phyloP scores from a whole-genome alignment of 2,329 filamentous ascomycete genomes.

The Diaporthe sp. region DNA sequence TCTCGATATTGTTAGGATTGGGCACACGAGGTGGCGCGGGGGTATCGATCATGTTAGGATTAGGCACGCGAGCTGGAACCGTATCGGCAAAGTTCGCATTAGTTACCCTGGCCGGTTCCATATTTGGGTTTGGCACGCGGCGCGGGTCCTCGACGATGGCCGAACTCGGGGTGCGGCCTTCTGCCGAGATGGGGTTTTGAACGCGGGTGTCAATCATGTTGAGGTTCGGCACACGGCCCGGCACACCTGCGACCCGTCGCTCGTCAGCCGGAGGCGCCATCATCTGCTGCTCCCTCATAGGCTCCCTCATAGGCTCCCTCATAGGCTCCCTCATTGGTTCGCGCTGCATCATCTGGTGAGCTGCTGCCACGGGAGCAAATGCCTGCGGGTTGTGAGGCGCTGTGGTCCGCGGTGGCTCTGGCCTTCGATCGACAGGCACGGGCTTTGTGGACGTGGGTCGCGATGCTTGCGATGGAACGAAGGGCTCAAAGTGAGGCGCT shows the following conservation, averaged over 20 bases:
- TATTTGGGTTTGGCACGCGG: conserved; percentile 29
- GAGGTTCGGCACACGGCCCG: conserved; percentile 45
- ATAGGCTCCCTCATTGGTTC: conserved; percentile 23
- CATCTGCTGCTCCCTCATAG: conserved; percentile 27
- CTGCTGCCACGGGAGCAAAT: conserved; percentile 41
- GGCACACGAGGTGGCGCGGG: conserved; percentile 30
- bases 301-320: conserved; percentile 26
- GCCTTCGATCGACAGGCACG: conserved; percentile 50
- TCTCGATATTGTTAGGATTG: conserved; percentile 32
- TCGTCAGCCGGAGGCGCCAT: conserved; percentile 48
- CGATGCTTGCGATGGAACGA: conserved; percentile 51
- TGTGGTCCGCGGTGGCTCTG: conserved; percentile 55
- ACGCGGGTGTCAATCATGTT: conserved; percentile 30
- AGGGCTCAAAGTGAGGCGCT: conserved; percentile 58
- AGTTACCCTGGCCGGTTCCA: conserved; percentile 28
- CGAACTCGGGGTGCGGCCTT: conserved; percentile 25
- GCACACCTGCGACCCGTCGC: conserved; percentile 51
- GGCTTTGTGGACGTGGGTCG: conserved; percentile 49
- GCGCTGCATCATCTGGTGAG: conserved; percentile 33
- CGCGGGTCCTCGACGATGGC: conserved; percentile 27
- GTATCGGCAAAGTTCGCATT: conserved; percentile 26
- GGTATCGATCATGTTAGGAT: conserved; percentile 30
- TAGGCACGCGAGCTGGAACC: conserved; percentile 30
- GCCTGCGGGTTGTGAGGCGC: conserved; percentile 46
- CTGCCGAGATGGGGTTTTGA: not conserved